These are phyloP conservation scores for Suillus plorans DNA, from an alignment of 768 basidiomycete genomes.

Conservation along the genomic window DNA sequence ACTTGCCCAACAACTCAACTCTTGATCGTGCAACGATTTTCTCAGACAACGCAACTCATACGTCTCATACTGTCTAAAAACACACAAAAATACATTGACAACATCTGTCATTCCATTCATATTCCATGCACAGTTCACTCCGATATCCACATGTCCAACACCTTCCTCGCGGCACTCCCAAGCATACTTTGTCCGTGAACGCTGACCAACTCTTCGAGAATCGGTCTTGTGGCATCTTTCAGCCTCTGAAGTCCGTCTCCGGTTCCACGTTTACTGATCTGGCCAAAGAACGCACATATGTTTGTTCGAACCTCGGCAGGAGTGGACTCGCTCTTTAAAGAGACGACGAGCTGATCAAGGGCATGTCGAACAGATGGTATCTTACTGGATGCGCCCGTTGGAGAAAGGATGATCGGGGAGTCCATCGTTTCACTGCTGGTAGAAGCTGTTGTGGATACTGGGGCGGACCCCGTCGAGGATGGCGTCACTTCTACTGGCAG, in stretches of 20 bases:
- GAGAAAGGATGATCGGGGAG: slow-evolving; percentile 48
- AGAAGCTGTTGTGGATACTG: slow-evolving; percentile 39
- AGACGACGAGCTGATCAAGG: slow-evolving; percentile 65
- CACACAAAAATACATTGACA: not conserved
- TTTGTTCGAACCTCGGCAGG: slow-evolving; percentile 80
- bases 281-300: slow-evolving; percentile 68
- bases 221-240: slow-evolving; percentile 49
- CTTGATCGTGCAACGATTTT: not conserved
- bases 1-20: too few relatives aligned
- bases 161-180: slow-evolving; percentile 39
- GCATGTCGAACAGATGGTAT: slow-evolving; percentile 51
- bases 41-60: not conserved
- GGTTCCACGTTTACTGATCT: slow-evolving; percentile 54
- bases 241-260: slow-evolving; percentile 48
- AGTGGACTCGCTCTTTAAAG: slow-evolving; percentile 52
- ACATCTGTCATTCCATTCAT: not conserved
- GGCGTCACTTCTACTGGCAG: slow-evolving; percentile 42
- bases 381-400: slow-evolving; percentile 36
- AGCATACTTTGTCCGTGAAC: slow-evolving; percentile 31
- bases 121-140: slow-evolving; percentile 4
- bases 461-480: slow-evolving; percentile 29
- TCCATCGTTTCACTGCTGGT: slow-evolving; percentile 41
- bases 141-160: slow-evolving; percentile 41
- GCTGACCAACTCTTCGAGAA: slow-evolving; percentile 51
- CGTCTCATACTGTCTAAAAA: not conserved